Evolutionary conservation across 352 stramenopile genomes (phyloP).

Genomic region (Phytophthora pini): DNA sequence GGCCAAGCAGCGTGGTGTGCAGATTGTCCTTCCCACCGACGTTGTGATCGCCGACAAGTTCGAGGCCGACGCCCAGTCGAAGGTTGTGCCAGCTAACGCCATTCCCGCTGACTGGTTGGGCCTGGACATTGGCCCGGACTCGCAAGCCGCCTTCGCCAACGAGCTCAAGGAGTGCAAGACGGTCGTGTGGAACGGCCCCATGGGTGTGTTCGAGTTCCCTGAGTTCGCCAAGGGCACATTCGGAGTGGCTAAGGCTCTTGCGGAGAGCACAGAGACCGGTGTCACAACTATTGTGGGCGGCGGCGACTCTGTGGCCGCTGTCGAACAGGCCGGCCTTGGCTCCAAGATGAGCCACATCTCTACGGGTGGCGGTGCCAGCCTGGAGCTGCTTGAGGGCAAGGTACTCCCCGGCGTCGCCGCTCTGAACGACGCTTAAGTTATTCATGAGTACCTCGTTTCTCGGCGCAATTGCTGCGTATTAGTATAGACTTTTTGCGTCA

Average conservation of each 20-base stretch:
- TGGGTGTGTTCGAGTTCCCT: constrained; percentile 98
- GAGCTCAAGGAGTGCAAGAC: constrained; percentile 94
- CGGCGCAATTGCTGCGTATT: neutral
- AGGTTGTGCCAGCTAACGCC: constrained; percentile 70
- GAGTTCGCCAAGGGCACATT: constrained; percentile 96
- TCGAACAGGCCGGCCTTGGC: constrained; percentile 93
- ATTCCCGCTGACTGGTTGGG: constrained; percentile 98
- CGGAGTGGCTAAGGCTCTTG: constrained; percentile 92
- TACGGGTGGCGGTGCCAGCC: constrained; percentile 97
- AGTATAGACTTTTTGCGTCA: constrained; percentile 3
- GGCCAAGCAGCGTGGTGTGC: constrained; percentile 88
- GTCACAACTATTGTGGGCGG: constrained; percentile 93
- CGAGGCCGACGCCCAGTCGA: constrained; percentile 63
- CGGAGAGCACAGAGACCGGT: constrained; percentile 82
- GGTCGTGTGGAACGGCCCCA: constrained; percentile 94
- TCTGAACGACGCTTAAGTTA: constrained; percentile 71
- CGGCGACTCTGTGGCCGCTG: constrained; percentile 96
- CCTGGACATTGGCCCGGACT: constrained; percentile 85
- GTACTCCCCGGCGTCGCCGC: constrained; percentile 97
- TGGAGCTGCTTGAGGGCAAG: constrained; percentile 99
- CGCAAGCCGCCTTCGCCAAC: constrained; percentile 64
- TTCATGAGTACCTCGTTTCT: constrained; percentile 14
- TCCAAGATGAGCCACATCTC: constrained; percentile 97
- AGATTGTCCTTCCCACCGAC: constrained; percentile 93
- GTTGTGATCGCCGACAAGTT: constrained; percentile 95